Base-by-base conservation (phyloP, 768 basidiomycete species). In the Lactarius hatsudake region DNA sequence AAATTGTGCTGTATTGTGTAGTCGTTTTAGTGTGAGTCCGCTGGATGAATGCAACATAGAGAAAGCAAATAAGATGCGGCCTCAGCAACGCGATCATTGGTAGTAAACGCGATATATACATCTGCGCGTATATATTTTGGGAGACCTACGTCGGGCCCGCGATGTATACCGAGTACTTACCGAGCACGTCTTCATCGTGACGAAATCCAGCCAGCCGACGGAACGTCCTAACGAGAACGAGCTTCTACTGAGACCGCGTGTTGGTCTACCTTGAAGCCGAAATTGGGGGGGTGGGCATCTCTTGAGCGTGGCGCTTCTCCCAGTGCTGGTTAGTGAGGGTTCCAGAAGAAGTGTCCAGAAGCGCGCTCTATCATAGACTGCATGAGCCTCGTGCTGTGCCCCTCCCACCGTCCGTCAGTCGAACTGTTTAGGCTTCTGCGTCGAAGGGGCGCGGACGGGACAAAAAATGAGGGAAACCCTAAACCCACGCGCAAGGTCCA, bases 251-350 rank as follows among this genome's bases (percentile, higher is more conserved):
- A n/a, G 13, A 40, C 9, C 9, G 57, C 40, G 54, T 28, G 26
- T 10, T 9, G 5, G 48, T 67, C 10, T 34, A 72, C 70, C 67
- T 72, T 67, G 57, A 74, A 74, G 3, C 73, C 74, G 28, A 63
- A 62, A 36, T 69, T 51, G 23, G 51, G 74, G 74, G 56, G 38
- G 60, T 72, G 72, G 15, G 72, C 69, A 28, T 71, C 70, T n/a
- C 71, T 63, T 17, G 68, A 65, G n/a, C 45, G 60, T 2, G 65
- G 43, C 30, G 72, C 70, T 45, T 73, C 70, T 30, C 20, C 45
- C n/a, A 48, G 45, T 23, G 45, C n/a, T 48, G 18, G 43, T n/a
- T 4, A 23, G 48, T 23, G 48, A 72, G 56, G 23, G 66, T 59
- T 12, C 73, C 61, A 1, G 72, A 23, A 51, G 69, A 36, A 36